phyloP scores from a whole-genome alignment of 176 grass and related monocot genomes.

The Phoenix roebelenii region DNA sequence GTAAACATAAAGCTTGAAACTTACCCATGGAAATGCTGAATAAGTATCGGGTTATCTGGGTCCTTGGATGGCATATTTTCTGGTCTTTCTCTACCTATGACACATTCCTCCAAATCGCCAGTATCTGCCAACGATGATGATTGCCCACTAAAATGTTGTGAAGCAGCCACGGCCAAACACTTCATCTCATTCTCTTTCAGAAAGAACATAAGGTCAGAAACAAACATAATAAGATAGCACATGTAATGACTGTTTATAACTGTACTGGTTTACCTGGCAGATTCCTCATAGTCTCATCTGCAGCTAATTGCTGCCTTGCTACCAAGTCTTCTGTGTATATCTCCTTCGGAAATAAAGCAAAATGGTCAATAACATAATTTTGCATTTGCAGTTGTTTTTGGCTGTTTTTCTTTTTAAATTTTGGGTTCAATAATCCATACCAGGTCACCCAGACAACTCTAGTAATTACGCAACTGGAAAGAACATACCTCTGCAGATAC shows the following conservation, averaged over 20 bases:
- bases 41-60: no score
- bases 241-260: not conserved
- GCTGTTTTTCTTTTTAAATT: not conserved
- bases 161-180: not conserved
- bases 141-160: not conserved
- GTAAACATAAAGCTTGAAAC: no score
- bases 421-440: not conserved
- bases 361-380: not conserved
- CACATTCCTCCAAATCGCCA: not conserved
- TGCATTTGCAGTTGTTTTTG: not conserved
- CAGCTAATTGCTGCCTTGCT: not conserved
- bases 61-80: not conserved
- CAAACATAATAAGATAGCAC: not conserved
- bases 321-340: not conserved
- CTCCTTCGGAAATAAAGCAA: not conserved
- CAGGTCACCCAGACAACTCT: no score
- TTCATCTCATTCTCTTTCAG: constrained; percentile 2
- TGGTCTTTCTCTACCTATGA: not conserved
- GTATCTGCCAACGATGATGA: not conserved
- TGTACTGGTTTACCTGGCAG: not conserved
- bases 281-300: not conserved
- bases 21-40: no score
- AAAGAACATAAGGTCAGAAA: not conserved
- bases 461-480: not conserved
- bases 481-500: not conserved